A percentile compares a stretch with the other conserved stretches of the same genome.
Conservation (phyloP, 805 yeast genomes). For the Geotrichum ghanense region DNA sequence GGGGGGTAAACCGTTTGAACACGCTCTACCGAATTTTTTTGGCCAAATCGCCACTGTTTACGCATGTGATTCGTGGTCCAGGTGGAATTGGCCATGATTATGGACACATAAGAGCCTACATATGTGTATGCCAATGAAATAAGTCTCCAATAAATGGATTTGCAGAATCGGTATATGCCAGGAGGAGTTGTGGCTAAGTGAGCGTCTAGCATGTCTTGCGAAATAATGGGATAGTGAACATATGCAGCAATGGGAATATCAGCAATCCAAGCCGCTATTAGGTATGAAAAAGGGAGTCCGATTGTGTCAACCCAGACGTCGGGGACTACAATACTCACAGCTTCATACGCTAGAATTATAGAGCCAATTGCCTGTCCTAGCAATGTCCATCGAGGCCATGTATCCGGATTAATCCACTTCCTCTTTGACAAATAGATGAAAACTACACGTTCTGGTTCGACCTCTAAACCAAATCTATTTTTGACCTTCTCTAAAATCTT, state of each 20-base stretch:
- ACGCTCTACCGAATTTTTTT: slow-evolving; percentile 20
- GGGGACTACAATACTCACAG: slow-evolving; percentile 55
- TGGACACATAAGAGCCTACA: slow-evolving; percentile 54
- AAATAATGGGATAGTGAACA: slow-evolving; percentile 91
- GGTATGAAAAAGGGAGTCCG: slow-evolving; percentile 86
- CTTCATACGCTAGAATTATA: slow-evolving; percentile 53
- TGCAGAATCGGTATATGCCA: slow-evolving; percentile 22
- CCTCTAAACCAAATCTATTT: slow-evolving; percentile 41
- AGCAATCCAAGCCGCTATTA: slow-evolving; percentile 43
- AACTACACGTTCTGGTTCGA: slow-evolving; percentile 40
- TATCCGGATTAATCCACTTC: slow-evolving; percentile 50
- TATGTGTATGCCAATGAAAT: slow-evolving; percentile 54
- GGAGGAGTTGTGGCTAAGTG: slow-evolving; percentile 26
- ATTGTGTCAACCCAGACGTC: slow-evolving; percentile 92
- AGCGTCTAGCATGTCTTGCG: slow-evolving; percentile 72
- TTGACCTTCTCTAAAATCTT: slow-evolving; percentile 13
- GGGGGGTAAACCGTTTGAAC: slow-evolving; percentile 72
- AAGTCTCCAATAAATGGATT: slow-evolving; percentile 58
- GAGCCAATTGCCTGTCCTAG: slow-evolving; percentile 85
- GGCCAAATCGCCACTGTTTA: slow-evolving; percentile 47
- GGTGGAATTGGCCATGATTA: slow-evolving; percentile 69
- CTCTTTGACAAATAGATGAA: slow-evolving; percentile 49
- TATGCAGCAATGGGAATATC: slow-evolving; percentile 73
- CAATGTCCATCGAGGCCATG: slow-evolving; percentile 74
- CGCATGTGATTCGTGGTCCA: slow-evolving; percentile 82